phyloP scores from a whole-genome alignment of 2,329 filamentous ascomycete genomes.

The Alternaria solani region DNA sequence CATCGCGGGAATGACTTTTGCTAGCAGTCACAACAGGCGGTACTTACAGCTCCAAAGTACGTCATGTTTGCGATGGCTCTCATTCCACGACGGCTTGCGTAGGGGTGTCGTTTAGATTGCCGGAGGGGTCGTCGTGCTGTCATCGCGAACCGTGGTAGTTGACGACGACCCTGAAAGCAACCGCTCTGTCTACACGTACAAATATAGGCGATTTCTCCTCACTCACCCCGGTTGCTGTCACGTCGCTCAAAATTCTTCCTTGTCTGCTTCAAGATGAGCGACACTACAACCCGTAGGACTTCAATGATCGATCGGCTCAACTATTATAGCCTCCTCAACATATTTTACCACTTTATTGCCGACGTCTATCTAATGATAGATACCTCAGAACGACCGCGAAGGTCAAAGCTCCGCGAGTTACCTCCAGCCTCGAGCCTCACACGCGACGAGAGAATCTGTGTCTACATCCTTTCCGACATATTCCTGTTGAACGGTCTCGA shows the following conservation, averaged over 20 bases:
- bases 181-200: background rate
- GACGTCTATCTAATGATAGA: too few relatives aligned
- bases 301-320: background rate
- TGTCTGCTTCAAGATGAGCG: background rate
- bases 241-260: accelerated
- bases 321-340: too few relatives aligned
- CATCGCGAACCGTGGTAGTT: background rate
- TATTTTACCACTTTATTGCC: too few relatives aligned
- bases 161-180: background rate
- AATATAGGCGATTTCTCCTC: background rate
- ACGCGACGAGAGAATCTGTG: background rate
- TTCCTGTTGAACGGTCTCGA: background rate
- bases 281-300: background rate
- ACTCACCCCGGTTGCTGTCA: background rate
- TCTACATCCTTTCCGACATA: background rate
- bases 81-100: background rate
- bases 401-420: too few relatives aligned
- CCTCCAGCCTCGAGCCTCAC: background rate
- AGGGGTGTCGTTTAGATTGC: background rate
- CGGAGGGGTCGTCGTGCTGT: background rate
- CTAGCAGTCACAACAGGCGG: background rate
- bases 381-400: background rate
- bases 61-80: background rate
- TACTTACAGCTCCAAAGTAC: background rate
- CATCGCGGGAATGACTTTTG: background rate